Base-by-base conservation (phyloP, 305 asterid species). In the Withania somnifera region DNA sequence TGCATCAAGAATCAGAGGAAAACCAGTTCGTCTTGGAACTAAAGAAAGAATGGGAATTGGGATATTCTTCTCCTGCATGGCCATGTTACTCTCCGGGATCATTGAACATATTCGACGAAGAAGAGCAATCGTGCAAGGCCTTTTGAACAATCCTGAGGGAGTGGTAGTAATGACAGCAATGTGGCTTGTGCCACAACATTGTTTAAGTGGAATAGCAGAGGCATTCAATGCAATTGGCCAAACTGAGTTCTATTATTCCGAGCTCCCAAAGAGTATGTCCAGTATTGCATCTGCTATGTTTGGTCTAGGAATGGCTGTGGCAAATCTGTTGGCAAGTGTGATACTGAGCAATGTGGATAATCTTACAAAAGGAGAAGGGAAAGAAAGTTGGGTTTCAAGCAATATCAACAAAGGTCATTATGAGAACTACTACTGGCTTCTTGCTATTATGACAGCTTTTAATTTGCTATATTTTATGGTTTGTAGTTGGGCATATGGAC, bases 21-120 rank as follows among this genome's bases (percentile, higher is more conserved):
- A 85, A 34, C 91, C 77, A 0, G 87, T 90, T 10, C 83, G 75
- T 34, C 3, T 92, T n/a, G 88, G 83, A 56, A 53, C 87, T 4
- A 86, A 17, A 82, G 52, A 63, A 4, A 84, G 99, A 88, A 95
- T 95, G 98, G 98, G 95, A 32, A 42, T 86, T 0, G 97, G 97
- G 50, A 85, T 93, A 68, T 88, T 90, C 71, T 68, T 93, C 26
- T 92, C 97, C n/a, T 88, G 86, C 78, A 28, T 91, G 7, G 87
- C 90, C 36, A 88, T 89, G 95, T 51, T 86, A 36, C 85, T 85
- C 26, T 75, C 95, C 3, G 92, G 92, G 0, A 5, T 45, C 0
- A 91, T 91, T 1, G 98, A 95, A 84, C 79, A 84, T 13, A 19
- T 85, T 5, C 89, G 97, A 11, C 82, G 96, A 17, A 79, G 77